These are phyloP conservation scores for Paramecium caudatum DNA, from an alignment of 73 alveolate species.

Conservation along the genomic window DNA sequence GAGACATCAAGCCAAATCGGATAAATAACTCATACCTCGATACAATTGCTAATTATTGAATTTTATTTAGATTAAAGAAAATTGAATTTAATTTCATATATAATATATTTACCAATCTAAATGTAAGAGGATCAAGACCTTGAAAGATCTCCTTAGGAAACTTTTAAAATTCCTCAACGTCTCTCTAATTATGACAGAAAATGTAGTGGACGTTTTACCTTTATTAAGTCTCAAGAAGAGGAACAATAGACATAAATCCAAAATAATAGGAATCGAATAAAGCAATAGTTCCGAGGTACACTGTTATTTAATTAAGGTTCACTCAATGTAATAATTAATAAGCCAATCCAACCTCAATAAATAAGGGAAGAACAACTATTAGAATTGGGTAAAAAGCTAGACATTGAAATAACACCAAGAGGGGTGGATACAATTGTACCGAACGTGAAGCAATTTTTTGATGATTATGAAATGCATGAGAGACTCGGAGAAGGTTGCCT, in stretches of 20 bases:
- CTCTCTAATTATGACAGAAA: not conserved
- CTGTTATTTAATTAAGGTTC: not conserved
- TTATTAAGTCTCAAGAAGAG: conserved; percentile 23
- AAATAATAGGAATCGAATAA: conserved; percentile 48
- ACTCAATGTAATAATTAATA: conserved; percentile 14
- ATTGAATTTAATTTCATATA: too few species aligned
- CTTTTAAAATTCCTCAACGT: not conserved
- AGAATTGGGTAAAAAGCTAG: conserved; percentile 32
- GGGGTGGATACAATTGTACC: conserved; percentile 12
- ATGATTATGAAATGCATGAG: conserved; percentile 70
- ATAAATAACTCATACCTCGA: too few species aligned
- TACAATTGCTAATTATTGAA: too few species aligned
- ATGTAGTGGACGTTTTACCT: conserved; percentile 45
- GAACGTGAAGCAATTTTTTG: conserved; percentile 14
- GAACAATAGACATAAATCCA: conserved; percentile 19
- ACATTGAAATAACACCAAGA: not conserved
- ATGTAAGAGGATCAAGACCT: conserved; percentile 47
- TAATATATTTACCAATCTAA: too few species aligned
- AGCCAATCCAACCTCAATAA: not conserved
- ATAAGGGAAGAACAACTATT: not conserved
- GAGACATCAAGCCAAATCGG: too few species aligned
- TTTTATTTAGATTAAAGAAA: too few species aligned
- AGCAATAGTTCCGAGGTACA: conserved; percentile 21
- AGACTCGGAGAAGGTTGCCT: conserved; percentile 77
- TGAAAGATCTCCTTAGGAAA: too few species aligned